Evolutionary conservation across 2,329 filamentous ascomycete genomes (phyloP).

Genomic region (Colletotrichum tabaci): DNA sequence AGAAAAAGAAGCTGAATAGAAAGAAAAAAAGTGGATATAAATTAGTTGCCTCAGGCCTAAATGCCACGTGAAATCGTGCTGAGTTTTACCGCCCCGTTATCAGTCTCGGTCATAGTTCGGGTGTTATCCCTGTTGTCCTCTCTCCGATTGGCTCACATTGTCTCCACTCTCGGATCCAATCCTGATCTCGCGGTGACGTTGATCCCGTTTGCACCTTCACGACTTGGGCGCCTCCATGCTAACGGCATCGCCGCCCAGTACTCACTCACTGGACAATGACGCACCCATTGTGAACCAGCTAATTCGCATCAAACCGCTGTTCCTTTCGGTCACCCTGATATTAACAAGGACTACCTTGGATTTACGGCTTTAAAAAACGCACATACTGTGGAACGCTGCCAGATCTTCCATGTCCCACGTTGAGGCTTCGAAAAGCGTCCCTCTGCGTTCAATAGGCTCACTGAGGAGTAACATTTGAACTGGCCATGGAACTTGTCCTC

Average conservation of each 20-base stretch:
- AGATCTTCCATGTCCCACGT: no score
- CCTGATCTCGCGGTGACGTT: conserved; percentile 10
- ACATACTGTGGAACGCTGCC: no score
- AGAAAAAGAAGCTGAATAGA: neutral
- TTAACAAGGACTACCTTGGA: no score
- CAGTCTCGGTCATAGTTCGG: conserved; percentile 26
- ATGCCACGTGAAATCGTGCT: neutral
- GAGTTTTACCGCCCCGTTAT: neutral
- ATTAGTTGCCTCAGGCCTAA: neutral
- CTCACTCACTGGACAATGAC: neutral
- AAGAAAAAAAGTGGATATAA: neutral
- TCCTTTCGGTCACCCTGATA: no score
- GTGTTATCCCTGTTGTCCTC: neutral
- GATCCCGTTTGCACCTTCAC: neutral
- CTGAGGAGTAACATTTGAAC: no score
- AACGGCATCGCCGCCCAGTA: neutral
- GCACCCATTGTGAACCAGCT: neutral
- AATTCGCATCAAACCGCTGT: no score
- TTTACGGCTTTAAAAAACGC: no score
- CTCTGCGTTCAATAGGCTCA: no score
- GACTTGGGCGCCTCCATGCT: neutral
- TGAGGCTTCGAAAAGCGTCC: no score
- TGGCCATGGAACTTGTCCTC: no score
- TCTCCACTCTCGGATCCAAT: neutral
- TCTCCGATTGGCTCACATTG: conserved; percentile 17